Conservation (phyloP, 345 rosid species). For the Mercurialis annua region DNA sequence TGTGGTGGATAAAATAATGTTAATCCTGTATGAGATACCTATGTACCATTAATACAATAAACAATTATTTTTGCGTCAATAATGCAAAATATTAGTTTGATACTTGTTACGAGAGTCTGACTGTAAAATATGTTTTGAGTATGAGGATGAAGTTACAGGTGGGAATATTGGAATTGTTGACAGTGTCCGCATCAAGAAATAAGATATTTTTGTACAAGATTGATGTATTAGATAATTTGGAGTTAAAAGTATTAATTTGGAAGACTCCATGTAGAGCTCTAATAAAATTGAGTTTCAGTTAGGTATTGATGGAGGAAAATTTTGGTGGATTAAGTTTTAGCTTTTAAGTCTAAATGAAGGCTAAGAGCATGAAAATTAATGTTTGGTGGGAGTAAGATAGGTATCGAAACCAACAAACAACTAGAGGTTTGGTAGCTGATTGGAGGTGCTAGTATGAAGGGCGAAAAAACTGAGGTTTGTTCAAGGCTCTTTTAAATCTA, state of each 20-base stretch:
- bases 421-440: background rate
- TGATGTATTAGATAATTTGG: constrained; percentile 4
- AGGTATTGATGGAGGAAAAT: background rate
- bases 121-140: background rate
- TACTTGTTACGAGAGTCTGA: background rate
- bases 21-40: background rate
- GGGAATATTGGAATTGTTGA: background rate
- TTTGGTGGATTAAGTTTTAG: background rate
- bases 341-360: background rate
- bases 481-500: background rate
- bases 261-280: background rate
- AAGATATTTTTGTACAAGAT: background rate
- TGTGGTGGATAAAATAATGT: background rate
- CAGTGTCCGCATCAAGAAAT: background rate
- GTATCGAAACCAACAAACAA: background rate
- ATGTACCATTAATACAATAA: background rate
- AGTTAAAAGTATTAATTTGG: background rate
- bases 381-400: background rate
- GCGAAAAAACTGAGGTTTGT: background rate
- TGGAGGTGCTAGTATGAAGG: background rate
- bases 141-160: background rate
- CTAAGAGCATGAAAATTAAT: background rate
- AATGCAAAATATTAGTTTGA: background rate
- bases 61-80: background rate
- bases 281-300: background rate